Evolutionary conservation across 371 early-diverging fungal species (phyloP).

Genomic region (Saksenaea vasiformis): DNA sequence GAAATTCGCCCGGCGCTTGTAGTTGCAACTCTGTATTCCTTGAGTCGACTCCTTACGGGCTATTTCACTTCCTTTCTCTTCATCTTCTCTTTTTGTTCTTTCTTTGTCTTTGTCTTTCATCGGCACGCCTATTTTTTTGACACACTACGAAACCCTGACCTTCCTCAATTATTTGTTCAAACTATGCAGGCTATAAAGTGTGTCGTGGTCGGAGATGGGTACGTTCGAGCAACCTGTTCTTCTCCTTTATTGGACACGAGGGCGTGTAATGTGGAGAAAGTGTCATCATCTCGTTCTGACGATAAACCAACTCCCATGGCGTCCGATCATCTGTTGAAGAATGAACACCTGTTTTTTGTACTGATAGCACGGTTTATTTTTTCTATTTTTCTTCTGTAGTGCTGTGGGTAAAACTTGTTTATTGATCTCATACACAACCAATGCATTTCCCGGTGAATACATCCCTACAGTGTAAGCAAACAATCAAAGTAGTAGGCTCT

Average conservation of each 20-base stretch:
- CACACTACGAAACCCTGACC: background rate
- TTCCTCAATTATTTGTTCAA: background rate
- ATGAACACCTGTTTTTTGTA: background rate
- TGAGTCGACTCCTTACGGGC: background rate
- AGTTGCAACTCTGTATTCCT: too few species aligned
- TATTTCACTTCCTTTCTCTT: background rate
- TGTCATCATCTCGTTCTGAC: conserved; percentile 8
- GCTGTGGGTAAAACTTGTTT: conserved; percentile 87
- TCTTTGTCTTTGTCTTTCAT: background rate
- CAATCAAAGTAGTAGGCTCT: background rate
- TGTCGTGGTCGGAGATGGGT: conserved; percentile 98
- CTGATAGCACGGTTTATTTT: background rate
- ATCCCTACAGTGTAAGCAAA: conserved; percentile 71
- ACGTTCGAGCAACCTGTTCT: conserved; percentile 32
- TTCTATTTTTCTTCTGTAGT: conserved; percentile 33
- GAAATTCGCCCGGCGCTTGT: too few species aligned
- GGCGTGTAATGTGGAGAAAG: conserved; percentile 2
- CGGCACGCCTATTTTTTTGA: background rate
- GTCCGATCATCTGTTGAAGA: conserved; percentile 1
- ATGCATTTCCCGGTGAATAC: conserved; percentile 84
- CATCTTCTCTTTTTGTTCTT: background rate
- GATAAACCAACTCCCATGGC: conserved; percentile 4
- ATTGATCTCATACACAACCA: conserved; percentile 80
- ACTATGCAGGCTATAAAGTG: conserved; percentile 97
- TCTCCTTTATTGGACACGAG: conserved; percentile 6